Base-by-base conservation (phyloP, 73 alveolate species). In the Durusdinium trenchii region DNA sequence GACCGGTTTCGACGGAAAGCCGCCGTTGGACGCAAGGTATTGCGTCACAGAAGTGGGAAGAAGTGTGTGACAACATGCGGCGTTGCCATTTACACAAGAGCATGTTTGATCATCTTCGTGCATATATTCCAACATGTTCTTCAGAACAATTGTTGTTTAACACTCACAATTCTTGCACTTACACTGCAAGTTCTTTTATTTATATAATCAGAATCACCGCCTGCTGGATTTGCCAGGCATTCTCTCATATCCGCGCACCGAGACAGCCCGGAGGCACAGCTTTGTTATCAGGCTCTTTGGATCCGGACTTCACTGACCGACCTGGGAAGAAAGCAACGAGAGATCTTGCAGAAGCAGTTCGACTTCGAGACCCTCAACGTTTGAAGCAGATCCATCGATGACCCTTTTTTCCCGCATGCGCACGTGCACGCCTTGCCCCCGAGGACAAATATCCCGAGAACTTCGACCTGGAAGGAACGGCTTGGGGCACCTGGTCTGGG, bases 241-340 rank as follows among this genome's bases (percentile, higher is more conserved):
- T 12, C 86, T 89, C 69, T 89, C 96, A 69, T 89, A 89, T 32
- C 96, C 96, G 12, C 61, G 96, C 40, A 89, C 96, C 2, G 96
- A 89, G 96, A 89, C 96, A 7, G 96, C 48, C 51, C 0, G 76
- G 94, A 50, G 91, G 23, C 91, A 48, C 90, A 81, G 91, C 7
- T 23, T 38, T 12, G 76, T n/a, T n/a, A n/a, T n/a, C n/a, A n/a
- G n/a, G n/a, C n/a, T n/a, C n/a, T n/a, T n/a, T n/a, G n/a, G n/a
- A n/a, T n/a, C n/a, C n/a, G n/a, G n/a, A n/a, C n/a, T n/a, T n/a
- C n/a, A n/a, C n/a, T n/a, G n/a, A n/a, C n/a, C n/a, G n/a, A n/a
- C n/a, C n/a, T n/a, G n/a, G n/a, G n/a, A n/a, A 20, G 76, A 62
- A 26, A 6, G 36, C 76, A 62, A 40, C 18, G 40, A 0, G 45